Evolutionary conservation across 495 filamentous ascomycete species (phyloP), one percentile per base, ranked within the genome.

Genomic region (Penicillium odoratum): DNA sequence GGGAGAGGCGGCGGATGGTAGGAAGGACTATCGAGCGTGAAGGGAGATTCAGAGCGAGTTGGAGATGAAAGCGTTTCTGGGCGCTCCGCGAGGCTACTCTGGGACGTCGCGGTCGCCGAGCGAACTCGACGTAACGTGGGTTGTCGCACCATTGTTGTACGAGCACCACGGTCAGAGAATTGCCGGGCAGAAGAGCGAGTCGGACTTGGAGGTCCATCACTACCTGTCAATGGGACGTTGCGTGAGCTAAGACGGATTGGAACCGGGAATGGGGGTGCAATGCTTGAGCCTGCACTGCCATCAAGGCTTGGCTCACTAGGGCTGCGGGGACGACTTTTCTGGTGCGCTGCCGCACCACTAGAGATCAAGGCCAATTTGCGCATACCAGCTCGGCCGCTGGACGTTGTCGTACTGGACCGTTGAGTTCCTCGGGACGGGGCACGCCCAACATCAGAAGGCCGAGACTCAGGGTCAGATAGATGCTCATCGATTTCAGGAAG

Each of bases 241-340:
- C 91, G 84, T 3, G 94, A 97, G 68, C 93, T 97, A 16, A 90
- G 85, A 53, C 94, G 82, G 10, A 87, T 89, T 4, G 94, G 94
- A 8, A 98, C 93, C 0, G 95, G 92, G 78, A 96, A 96, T 7
- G 91, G 91, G 25, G 91, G 91, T 31, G 76, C 73, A 55, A 78
- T 69, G 40, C 67, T 72, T 31, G 74, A 75, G 31, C 63, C 65
- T 48, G 63, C 75, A 60, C 72, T 80, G 57, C 83, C 81, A 15
- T 79, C 69, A 61, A 78, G 61, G 80, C 89, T 78, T 60, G 84
- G 78, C 28, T 91, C 75, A 60, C 91, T 95, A 2, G 91, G 89
- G 67, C 88, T 96, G 38, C 88, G 82, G 7, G 85, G 74, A 33
- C 89, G 87, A 46, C 73, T 75, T 56, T 65, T 75, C 16, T 85